A percentile compares a stretch with the other conserved stretches of the same genome.
Conservation (phyloP, 805 yeast species). For the Hanseniaspora vineae region DNA sequence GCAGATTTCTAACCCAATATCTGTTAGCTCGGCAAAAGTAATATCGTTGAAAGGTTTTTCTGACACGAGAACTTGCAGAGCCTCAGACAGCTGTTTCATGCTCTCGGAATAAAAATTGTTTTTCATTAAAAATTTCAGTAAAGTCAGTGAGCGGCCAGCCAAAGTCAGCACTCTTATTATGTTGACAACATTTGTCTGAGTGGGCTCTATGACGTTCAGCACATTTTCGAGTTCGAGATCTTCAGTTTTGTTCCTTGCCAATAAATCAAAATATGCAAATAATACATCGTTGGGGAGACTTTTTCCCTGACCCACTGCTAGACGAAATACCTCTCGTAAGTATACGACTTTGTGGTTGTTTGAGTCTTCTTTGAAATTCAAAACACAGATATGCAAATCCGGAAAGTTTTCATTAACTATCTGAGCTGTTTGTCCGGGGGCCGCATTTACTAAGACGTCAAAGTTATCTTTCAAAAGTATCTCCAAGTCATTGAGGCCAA, state of each 20-base stretch:
- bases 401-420: neutral
- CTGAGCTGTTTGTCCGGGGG: neutral
- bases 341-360: slow-evolving; percentile 5
- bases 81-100: neutral
- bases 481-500: neutral
- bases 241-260: neutral
- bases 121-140: neutral
- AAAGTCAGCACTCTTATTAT: neutral
- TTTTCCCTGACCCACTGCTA: neutral
- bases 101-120: neutral
- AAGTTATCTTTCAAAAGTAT: neutral
- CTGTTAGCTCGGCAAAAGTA: neutral
- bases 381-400: slow-evolving; percentile 7
- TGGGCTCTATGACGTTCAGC: neutral
- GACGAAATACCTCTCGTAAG: slow-evolving; percentile 1
- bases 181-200: neutral
- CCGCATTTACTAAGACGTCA: neutral
- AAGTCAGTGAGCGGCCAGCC: neutral
- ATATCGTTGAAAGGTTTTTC: neutral
- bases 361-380: slow-evolving; percentile 7
- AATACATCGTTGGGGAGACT: neutral
- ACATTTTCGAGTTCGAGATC: neutral
- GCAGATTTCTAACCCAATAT: neutral
- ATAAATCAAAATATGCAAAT: neutral
- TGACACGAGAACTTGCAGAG: neutral